These are phyloP conservation scores for Ashbya aceris DNA, from an alignment of 1,139 yeast genomes.

Conservation along the genomic window DNA sequence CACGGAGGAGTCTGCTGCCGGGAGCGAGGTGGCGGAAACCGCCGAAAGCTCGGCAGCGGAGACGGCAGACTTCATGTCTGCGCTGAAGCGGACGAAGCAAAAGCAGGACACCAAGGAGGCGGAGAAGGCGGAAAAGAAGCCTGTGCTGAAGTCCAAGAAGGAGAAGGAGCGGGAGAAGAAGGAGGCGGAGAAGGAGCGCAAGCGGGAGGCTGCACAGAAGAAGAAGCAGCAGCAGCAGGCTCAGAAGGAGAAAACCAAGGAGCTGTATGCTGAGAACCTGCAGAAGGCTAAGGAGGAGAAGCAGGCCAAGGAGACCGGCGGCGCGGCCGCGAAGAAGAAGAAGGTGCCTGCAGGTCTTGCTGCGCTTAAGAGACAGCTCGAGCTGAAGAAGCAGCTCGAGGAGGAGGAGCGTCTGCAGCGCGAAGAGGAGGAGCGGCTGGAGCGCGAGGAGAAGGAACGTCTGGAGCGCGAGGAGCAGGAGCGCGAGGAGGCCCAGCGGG, in stretches of 20 bases:
- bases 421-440: slow-evolving; percentile 53
- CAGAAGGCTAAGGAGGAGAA: slow-evolving; percentile 32
- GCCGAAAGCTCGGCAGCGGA: slow-evolving; percentile 34
- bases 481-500: slow-evolving; percentile 62
- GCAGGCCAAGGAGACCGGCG: slow-evolving; percentile 16
- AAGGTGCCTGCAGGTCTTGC: slow-evolving; percentile 74
- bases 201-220: slow-evolving; percentile 83
- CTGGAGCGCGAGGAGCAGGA: slow-evolving; percentile 45
- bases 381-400: slow-evolving; percentile 74
- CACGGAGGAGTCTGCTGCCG: slow-evolving; percentile 13
- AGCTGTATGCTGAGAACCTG: slow-evolving; percentile 34
- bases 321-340: slow-evolving; percentile 39
- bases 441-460: slow-evolving; percentile 51
- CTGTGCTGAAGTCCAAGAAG: slow-evolving; percentile 81
- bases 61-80: slow-evolving; percentile 66
- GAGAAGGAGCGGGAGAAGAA: slow-evolving; percentile 97
- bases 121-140: slow-evolving; percentile 37
- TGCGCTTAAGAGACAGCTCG: slow-evolving; percentile 75
- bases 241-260: slow-evolving; percentile 54
- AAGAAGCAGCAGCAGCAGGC: slow-evolving; percentile 72
- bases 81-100: slow-evolving; percentile 69
- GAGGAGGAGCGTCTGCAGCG: slow-evolving; percentile 48
- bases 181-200: slow-evolving; percentile 89
- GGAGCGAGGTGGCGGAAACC: slow-evolving; percentile 18
- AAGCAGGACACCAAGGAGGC: slow-evolving; percentile 56